Evolutionary conservation across 768 basidiomycete species (phyloP).

Genomic region (Leccinum olivaceopallidum): DNA sequence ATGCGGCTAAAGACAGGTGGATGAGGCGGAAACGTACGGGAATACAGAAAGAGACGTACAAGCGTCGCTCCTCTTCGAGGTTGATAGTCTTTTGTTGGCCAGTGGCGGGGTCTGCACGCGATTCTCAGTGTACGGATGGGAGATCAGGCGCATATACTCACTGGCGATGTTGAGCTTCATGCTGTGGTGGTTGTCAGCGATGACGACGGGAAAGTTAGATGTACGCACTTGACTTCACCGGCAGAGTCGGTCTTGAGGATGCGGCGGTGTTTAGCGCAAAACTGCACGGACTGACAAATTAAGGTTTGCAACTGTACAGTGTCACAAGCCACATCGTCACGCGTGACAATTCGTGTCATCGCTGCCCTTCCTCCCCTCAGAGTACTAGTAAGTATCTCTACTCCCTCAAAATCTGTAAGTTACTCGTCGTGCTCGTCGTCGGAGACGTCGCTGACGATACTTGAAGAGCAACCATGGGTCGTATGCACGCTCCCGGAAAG

Average conservation of each 20-base stretch:
- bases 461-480: slow-evolving; percentile 71
- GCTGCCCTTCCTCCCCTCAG: slow-evolving; percentile 12
- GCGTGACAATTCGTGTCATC: slow-evolving; percentile 30
- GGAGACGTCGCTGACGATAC: slow-evolving; percentile 12
- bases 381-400: slow-evolving; percentile 1
- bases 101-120: slow-evolving; percentile 81
- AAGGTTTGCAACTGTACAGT: slow-evolving; percentile 68
- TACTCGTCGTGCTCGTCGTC: slow-evolving; percentile 17
- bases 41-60: slow-evolving; percentile 43
- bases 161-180: slow-evolving; percentile 99
- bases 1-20: slow-evolving; percentile 58
- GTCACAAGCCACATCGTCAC: slow-evolving; percentile 34
- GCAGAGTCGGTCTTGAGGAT: slow-evolving; percentile 33
- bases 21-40: slow-evolving; percentile 1
- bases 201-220: neutral
- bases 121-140: slow-evolving; percentile 13
- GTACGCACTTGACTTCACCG: slow-evolving; percentile 38
- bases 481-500: slow-evolving; percentile 99
- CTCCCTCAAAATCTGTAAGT: slow-evolving; percentile 38
- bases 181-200: slow-evolving; percentile 32
- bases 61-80: slow-evolving; percentile 88
- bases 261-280: slow-evolving; percentile 1
- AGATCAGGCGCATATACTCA: slow-evolving; percentile 40
- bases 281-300: slow-evolving; percentile 37
- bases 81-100: slow-evolving; percentile 97